Conservation (phyloP, 352 stramenopile genomes). For the Phytophthora idaei region DNA sequence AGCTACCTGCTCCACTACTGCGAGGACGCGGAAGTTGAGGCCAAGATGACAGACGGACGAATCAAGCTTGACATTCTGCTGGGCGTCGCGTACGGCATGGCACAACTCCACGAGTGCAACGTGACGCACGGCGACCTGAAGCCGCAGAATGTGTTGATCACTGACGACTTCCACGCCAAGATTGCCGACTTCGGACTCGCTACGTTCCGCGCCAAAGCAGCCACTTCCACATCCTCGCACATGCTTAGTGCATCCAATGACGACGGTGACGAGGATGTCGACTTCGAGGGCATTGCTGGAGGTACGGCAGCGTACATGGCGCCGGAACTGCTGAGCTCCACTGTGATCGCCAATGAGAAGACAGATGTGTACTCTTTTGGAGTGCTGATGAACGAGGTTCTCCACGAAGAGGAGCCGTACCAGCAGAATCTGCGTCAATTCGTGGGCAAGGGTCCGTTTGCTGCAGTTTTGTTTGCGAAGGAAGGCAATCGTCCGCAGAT, state of each 20-base stretch:
- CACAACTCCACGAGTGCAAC: slow-evolving; percentile 40
- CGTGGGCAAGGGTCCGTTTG: slow-evolving; percentile 41
- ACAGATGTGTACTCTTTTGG: slow-evolving; percentile 52
- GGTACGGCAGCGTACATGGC: slow-evolving; percentile 64
- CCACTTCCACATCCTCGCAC: slow-evolving; percentile 40
- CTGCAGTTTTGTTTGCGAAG: slow-evolving; percentile 36
- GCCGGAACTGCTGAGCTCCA: slow-evolving; percentile 42
- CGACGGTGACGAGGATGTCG: slow-evolving; percentile 23
- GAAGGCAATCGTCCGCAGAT: slow-evolving; percentile 32
- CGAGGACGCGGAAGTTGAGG: slow-evolving; percentile 34
- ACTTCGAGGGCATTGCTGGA: slow-evolving; percentile 37
- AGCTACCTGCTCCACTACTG: slow-evolving; percentile 46
- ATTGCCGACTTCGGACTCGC: slow-evolving; percentile 80
- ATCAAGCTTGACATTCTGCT: slow-evolving; percentile 46
- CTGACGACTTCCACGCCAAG: slow-evolving; percentile 73
- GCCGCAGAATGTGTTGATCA: slow-evolving; percentile 71
- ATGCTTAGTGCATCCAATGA: slow-evolving; percentile 21
- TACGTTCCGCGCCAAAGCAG: slow-evolving; percentile 35
- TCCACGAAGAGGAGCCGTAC: slow-evolving; percentile 54
- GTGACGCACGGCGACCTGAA: slow-evolving; percentile 72
- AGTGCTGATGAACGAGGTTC: slow-evolving; percentile 48
- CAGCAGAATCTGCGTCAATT: slow-evolving; percentile 41
- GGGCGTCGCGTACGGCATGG: slow-evolving; percentile 40
- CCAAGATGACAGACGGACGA: slow-evolving; percentile 47
- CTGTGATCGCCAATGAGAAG: slow-evolving; percentile 32